Evolutionary conservation across 106 monocot species (phyloP), one percentile per base, ranked within the genome.

Genomic region (Dioscorea alata): DNA sequence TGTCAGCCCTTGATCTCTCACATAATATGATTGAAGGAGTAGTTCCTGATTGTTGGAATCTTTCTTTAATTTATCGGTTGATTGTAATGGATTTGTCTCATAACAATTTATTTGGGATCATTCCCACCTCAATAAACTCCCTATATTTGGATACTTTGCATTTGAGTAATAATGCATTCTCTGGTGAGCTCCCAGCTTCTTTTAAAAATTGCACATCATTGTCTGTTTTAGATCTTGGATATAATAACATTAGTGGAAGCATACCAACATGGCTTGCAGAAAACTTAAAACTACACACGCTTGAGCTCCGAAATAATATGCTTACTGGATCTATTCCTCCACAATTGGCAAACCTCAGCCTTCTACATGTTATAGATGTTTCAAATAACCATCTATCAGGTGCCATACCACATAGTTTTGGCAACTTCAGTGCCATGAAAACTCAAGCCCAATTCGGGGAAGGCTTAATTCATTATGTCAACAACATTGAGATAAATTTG

Each of bases 221-320:
- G 18, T 12, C 20, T 6, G 8, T 42, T 34, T 64, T 86, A 56
- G 82, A 86, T 34, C 66, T 86, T 20, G 72, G 79, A 0, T 24
- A 75, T n/a, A 82, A 86, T 61, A 79, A 57, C 14, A 67, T 82
- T 33, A 20, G 64, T 6, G 82, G 86, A 25, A 61, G 48, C 12
- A 66, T 86, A 48, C 86, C 86, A 50, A 14, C 33, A 13, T 84
- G 80, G 80, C 51, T 76, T 49, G 69, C 53, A 64, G 49, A n/a
- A n/a, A n/a, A 72, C 25, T 35, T 82, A 59, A 25, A 16, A 0
- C 1, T 19, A 16, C 2, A 19, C 2, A 54, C 19, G 0, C 54
- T 54, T 54, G 18, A 19, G 9, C 19, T 54, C 19, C 18, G 60
- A 4, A 20, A 52, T 17, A 74, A 80, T n/a, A 50, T 25, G 58